Evolutionary conservation across 805 yeast genomes (phyloP).

Genomic region (Schwanniomyces pseudopolymorphus): DNA sequence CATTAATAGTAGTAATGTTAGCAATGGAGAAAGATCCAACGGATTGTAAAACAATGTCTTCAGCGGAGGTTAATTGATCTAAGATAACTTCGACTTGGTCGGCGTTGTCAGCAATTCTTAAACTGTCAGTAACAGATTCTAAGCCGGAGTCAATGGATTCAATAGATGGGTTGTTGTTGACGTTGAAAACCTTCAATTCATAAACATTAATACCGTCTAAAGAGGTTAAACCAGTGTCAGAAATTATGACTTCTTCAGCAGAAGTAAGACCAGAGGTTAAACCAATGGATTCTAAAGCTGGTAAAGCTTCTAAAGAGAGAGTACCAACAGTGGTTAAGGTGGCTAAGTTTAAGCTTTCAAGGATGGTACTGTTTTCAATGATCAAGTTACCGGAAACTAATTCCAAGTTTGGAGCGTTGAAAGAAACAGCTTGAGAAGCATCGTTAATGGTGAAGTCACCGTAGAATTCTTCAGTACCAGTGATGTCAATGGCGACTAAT

Average conservation of each 20-base stretch:
- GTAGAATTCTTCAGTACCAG: conserved; percentile 70
- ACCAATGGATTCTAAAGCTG: conserved; percentile 71
- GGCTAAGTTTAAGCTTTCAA: conserved; percentile 72
- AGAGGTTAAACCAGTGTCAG: conserved; percentile 70
- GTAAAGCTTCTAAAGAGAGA: conserved; percentile 78
- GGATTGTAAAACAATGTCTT: conserved; percentile 82
- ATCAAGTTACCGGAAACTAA: conserved; percentile 71
- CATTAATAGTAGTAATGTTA: conserved; percentile 69
- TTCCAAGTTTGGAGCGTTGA: conserved; percentile 78
- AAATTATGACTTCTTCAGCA: conserved; percentile 66
- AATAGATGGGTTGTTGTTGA: conserved; percentile 88
- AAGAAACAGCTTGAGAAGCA: conserved; percentile 58
- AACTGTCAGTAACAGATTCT: conserved; percentile 67
- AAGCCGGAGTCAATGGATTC: conserved; percentile 70
- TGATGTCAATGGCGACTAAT: conserved; percentile 62
- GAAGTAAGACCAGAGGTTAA: conserved; percentile 68
- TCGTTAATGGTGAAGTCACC: conserved; percentile 73
- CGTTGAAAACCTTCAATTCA: conserved; percentile 55
- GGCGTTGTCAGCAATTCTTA: conserved; percentile 85
- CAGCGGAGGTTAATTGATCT: conserved; percentile 76
- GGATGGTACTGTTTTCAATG: conserved; percentile 62
- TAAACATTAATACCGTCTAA: conserved; percentile 63
- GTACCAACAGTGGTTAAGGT: conserved; percentile 78
- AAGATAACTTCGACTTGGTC: conserved; percentile 67
- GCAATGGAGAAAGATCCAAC: conserved; percentile 71